These are phyloP conservation scores for Trichoderma sp. DNA, from an alignment of 2,329 filamentous ascomycete genomes.

Conservation along the genomic window DNA sequence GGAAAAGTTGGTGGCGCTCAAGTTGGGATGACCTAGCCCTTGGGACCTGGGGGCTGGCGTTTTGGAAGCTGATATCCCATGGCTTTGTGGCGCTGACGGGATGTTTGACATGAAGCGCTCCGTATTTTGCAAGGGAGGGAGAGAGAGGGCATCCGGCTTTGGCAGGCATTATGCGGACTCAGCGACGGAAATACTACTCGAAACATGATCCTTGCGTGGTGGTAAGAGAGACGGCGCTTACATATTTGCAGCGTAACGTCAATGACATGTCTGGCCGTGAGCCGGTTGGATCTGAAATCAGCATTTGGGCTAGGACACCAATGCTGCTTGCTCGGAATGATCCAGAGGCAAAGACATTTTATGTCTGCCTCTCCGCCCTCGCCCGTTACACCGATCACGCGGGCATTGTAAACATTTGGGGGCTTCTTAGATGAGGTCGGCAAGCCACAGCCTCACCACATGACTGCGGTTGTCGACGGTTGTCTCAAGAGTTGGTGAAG, in stretches of 20 bases:
- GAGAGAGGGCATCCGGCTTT: background rate
- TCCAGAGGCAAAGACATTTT: background rate
- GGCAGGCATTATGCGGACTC: background rate
- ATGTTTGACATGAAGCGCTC: slow-evolving; percentile 3
- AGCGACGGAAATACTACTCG: background rate
- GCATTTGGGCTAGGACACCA: background rate
- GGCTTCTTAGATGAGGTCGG: background rate
- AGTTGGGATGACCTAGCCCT: background rate
- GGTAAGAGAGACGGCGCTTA: background rate
- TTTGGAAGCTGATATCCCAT: background rate
- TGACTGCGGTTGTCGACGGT: background rate
- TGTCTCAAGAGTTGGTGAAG: background rate
- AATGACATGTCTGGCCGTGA: background rate
- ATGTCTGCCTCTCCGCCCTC: background rate
- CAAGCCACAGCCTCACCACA: background rate
- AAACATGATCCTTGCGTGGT: background rate
- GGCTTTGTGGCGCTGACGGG: background rate
- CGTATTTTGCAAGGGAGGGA: background rate
- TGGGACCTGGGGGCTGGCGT: background rate
- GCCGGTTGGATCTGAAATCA: background rate
- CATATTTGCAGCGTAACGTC: background rate
- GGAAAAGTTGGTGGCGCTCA: slow-evolving; percentile 3
- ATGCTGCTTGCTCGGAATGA: background rate
- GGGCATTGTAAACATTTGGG: background rate
- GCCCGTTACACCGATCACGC: slow-evolving; percentile 14